A percentile compares a stretch with the other conserved stretches of the same genome.
Evolutionary conservation across 345 rosid species (phyloP).

Genomic region (Viola odorata): DNA sequence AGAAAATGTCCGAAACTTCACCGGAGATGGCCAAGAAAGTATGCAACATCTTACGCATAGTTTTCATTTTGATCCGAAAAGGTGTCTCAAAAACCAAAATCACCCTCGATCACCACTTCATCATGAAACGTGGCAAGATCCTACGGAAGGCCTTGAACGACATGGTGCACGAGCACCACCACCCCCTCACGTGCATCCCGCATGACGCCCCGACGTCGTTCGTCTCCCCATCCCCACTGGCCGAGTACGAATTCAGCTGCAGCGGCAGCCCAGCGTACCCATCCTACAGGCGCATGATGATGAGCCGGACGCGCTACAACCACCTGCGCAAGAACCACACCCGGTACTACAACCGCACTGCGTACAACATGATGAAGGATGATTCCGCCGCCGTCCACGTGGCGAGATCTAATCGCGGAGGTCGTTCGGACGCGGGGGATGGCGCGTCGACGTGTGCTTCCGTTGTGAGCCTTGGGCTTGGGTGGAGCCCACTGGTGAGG

Average conservation of each 20-base stretch:
- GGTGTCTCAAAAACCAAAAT: slow-evolving; percentile 27
- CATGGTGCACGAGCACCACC: slow-evolving; percentile 22
- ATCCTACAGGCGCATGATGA: slow-evolving; percentile 4
- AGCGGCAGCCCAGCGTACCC: slow-evolving; percentile 20
- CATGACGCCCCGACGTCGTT: slow-evolving; percentile 18
- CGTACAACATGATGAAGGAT: background rate
- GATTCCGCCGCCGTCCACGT: background rate
- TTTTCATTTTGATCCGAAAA: slow-evolving; percentile 25
- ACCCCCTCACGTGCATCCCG: slow-evolving; percentile 13
- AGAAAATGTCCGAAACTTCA: slow-evolving; percentile 10
- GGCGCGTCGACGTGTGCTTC: slow-evolving; percentile 16
- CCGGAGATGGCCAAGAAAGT: slow-evolving; percentile 17
- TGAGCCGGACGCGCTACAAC: background rate
- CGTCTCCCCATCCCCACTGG: slow-evolving; percentile 9
- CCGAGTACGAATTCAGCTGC: slow-evolving; percentile 42
- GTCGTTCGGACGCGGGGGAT: slow-evolving; percentile 4
- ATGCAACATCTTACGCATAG: slow-evolving; percentile 14
- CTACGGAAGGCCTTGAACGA: slow-evolving; percentile 23
- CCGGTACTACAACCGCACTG: background rate
- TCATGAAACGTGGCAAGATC: slow-evolving; percentile 32
- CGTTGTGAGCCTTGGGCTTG: slow-evolving; percentile 10
- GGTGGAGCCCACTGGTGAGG: slow-evolving; percentile 20
- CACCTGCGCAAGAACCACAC: background rate
- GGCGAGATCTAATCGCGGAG: slow-evolving; percentile 9
- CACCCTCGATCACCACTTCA: slow-evolving; percentile 12